These are phyloP conservation scores for Phytophthora boehmeriae DNA, from an alignment of 352 stramenopile genomes.

Conservation along the genomic window DNA sequence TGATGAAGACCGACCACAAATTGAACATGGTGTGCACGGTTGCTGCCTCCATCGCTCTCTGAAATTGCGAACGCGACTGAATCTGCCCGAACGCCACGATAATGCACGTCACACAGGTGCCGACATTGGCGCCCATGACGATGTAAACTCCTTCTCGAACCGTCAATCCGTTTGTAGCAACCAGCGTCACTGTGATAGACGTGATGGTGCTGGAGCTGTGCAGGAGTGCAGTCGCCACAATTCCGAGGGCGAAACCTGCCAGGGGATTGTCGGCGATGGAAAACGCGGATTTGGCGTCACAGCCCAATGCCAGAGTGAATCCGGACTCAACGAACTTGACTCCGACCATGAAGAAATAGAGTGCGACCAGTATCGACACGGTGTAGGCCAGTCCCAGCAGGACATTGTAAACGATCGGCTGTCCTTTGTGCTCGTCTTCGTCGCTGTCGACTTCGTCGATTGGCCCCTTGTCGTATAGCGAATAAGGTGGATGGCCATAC, in stretches of 20 bases:
- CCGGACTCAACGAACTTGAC: slow-evolving; percentile 74
- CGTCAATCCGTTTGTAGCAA: slow-evolving; percentile 60
- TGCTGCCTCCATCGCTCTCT: slow-evolving; percentile 58
- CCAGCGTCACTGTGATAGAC: slow-evolving; percentile 69
- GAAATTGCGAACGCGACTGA: slow-evolving; percentile 57
- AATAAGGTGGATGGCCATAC: neutral
- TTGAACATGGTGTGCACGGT: slow-evolving; percentile 83
- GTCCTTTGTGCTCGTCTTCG: slow-evolving; percentile 4
- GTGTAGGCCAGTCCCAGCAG: slow-evolving; percentile 32
- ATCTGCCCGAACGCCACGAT: slow-evolving; percentile 91
- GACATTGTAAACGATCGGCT: slow-evolving; percentile 22
- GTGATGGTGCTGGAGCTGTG: slow-evolving; percentile 79
- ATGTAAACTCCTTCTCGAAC: slow-evolving; percentile 87
- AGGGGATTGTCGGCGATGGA: slow-evolving; percentile 70
- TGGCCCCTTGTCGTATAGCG: slow-evolving; percentile 14
- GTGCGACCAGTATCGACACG: slow-evolving; percentile 40
- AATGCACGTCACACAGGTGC: slow-evolving; percentile 87
- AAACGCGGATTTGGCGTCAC: slow-evolving; percentile 62
- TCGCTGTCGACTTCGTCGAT: slow-evolving; percentile 19
- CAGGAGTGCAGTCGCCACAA: slow-evolving; percentile 63
- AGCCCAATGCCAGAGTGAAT: slow-evolving; percentile 71
- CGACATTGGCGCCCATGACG: slow-evolving; percentile 91
- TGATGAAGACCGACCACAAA: slow-evolving; percentile 71
- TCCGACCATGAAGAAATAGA: slow-evolving; percentile 84
- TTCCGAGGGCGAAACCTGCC: slow-evolving; percentile 71